Percentiles rank a stretch among this genome's conserved stretches.
phyloP scores from a whole-genome alignment of 768 basidiomycete species.

The Pleurotus platypus region DNA sequence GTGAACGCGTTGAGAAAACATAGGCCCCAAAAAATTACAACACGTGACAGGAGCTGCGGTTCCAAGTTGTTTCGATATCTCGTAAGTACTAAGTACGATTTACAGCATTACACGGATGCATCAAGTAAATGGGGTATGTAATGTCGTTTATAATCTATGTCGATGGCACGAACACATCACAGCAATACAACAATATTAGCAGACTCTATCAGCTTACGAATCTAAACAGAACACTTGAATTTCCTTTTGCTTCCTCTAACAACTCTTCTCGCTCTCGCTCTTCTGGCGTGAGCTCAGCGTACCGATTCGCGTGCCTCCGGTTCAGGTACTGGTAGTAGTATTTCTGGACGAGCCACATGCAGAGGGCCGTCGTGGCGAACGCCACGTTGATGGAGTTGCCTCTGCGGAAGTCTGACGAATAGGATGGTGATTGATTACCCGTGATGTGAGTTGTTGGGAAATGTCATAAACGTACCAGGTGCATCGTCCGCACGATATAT shows the following conservation, averaged over 20 bases:
- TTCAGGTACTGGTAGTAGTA: constrained; percentile 13
- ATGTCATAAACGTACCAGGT: neutral
- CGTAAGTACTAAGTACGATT: too few relatives aligned
- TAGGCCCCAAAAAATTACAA: too few relatives aligned
- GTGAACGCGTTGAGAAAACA: too few relatives aligned
- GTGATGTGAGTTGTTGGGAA: too few relatives aligned
- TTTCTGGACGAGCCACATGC: constrained; percentile 16
- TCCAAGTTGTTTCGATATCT: too few relatives aligned
- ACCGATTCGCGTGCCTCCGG: neutral
- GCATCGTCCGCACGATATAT: constrained; percentile 12
- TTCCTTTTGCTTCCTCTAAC: neutral
- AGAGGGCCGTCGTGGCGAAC: constrained; percentile 11
- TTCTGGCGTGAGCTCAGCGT: constrained; percentile 2
- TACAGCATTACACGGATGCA: too few relatives aligned
- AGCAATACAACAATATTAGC: too few relatives aligned
- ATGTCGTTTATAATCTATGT: too few relatives aligned
- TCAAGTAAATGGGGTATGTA: too few relatives aligned
- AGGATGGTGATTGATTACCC: neutral
- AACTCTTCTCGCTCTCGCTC: neutral
- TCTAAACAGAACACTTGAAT: constrained; percentile 5
- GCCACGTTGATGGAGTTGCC: constrained; percentile 16
- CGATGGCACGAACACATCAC: too few relatives aligned
- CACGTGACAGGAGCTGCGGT: too few relatives aligned
- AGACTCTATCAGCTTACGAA: neutral
- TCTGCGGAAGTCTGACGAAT: constrained; percentile 11